Evolutionary conservation across 1,284 basidiomycete genomes (phyloP), one percentile per base, ranked within the genome.

Genomic region (Filobasidium uniguttulatum): DNA sequence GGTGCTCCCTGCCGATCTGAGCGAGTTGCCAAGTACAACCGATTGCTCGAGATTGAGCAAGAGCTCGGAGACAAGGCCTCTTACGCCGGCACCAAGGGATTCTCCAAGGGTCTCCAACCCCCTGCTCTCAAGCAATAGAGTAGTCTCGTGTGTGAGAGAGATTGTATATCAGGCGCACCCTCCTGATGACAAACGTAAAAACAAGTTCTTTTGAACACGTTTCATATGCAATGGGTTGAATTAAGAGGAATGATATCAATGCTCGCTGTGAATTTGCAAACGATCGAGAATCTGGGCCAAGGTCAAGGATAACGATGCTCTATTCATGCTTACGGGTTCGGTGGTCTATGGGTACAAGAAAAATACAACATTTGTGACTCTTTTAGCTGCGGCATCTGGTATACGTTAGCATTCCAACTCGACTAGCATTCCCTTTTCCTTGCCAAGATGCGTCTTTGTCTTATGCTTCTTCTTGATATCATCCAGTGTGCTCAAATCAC

Each of bases 1-100:
- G 93, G 93, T 75, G 90, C 89, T 41, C 89, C 90, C 28, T 88
- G 87, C 58, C 79, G 90, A 59, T 83, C 81, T 61, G 90, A 93
- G 75, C 88, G 89, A 74, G 81, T 91, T 46, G 86, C 88, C 68
- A 94, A 93, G 73, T 67, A 56, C 52, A 54, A 54, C 53, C 36
- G 33, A 55, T 75, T 91, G 46, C 77, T 91, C 67, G 83, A 86
- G 62, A 91, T 91, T 55, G 87, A 91, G 84, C 86, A 85, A 73
- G 83, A 89, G 70, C 75, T 90, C 59, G 71, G 62, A 47, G 61
- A 60, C 56, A 65, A 78, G 59, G 78, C 77, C 34, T 75, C 75
- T 59, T 91, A 75, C 65, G 88, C 87, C 55, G 86, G 82, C 55
- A 78, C 75, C 60, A 78, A 77, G 68, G 89, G 87, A 54, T 72